Evolutionary conservation across 352 stramenopile genomes (phyloP).

Genomic region (Globisporangium viniferum): DNA sequence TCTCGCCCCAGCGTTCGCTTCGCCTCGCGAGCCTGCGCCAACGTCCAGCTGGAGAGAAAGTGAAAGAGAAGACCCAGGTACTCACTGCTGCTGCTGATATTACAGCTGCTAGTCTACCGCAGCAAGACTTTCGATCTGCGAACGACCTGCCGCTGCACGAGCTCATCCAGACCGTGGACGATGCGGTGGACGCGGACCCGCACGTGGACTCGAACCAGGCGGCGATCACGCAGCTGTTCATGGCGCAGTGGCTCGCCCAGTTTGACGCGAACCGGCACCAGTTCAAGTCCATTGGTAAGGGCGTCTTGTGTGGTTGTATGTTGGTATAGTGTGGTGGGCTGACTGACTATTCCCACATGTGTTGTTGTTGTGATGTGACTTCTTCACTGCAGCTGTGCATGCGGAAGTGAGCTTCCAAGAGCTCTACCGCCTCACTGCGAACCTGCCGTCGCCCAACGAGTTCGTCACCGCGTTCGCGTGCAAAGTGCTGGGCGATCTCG

Average conservation of each 20-base stretch:
- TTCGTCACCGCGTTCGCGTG: constrained; percentile 58
- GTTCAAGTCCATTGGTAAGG: constrained; percentile 67
- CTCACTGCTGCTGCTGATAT: neutral
- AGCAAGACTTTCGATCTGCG: neutral
- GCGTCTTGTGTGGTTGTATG: neutral
- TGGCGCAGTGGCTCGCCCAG: constrained; percentile 54
- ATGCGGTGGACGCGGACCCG: constrained; percentile 50
- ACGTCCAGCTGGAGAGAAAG: neutral
- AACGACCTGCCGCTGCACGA: constrained; percentile 44
- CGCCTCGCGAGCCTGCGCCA: constrained; percentile 20
- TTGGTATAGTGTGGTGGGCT: neutral
- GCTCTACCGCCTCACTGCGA: constrained; percentile 50
- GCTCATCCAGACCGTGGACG: constrained; percentile 47
- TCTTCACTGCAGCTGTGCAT: constrained; percentile 39
- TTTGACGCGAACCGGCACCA: constrained; percentile 46
- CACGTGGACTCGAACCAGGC: constrained; percentile 47
- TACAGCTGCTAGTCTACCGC: neutral
- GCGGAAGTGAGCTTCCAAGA: constrained; percentile 66
- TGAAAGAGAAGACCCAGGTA: neutral
- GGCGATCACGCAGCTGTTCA: constrained; percentile 54
- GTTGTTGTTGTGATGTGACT: neutral
- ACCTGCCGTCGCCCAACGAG: constrained; percentile 54
- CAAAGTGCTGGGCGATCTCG: constrained; percentile 54
- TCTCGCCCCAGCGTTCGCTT: constrained; percentile 42
- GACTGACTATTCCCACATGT: neutral